Conservation (phyloP, 495 filamentous ascomycete genomes). For the Tuber umbilicatum region DNA sequence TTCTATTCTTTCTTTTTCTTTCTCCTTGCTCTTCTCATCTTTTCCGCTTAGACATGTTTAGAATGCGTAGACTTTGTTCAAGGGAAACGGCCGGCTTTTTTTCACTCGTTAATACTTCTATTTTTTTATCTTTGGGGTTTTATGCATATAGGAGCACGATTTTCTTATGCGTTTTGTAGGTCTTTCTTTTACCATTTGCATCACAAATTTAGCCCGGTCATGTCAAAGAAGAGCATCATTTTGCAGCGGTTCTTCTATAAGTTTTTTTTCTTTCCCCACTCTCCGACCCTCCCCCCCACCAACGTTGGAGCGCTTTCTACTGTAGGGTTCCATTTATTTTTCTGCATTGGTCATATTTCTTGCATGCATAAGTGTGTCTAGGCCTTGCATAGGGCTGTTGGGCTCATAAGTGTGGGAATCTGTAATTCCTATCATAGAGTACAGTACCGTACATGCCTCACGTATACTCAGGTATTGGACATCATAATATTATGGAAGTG, state of each 20-base stretch:
- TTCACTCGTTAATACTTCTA: neutral
- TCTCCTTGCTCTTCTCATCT: neutral
- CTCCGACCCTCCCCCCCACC: neutral
- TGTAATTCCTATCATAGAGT: neutral
- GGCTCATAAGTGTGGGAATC: neutral
- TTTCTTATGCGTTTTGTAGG: neutral
- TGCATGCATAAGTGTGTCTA: neutral
- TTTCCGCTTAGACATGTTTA: neutral
- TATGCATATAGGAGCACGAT: neutral
- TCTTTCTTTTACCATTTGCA: neutral
- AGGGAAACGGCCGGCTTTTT: neutral
- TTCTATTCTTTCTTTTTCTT: neutral
- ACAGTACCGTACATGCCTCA: too few species aligned
- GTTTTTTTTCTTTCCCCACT: neutral
- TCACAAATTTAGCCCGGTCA: neutral
- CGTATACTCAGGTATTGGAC: neutral
- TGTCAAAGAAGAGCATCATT: neutral
- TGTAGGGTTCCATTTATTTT: neutral
- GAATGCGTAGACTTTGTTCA: constrained; percentile 1
- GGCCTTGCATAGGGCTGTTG: neutral
- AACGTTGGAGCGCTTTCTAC: neutral
- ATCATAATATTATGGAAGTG: neutral
- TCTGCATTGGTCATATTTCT: neutral
- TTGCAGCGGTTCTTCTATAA: neutral
- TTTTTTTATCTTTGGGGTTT: neutral